phyloP scores from a whole-genome alignment of 2,329 filamentous ascomycete species.

The Byssothecium circinans region DNA sequence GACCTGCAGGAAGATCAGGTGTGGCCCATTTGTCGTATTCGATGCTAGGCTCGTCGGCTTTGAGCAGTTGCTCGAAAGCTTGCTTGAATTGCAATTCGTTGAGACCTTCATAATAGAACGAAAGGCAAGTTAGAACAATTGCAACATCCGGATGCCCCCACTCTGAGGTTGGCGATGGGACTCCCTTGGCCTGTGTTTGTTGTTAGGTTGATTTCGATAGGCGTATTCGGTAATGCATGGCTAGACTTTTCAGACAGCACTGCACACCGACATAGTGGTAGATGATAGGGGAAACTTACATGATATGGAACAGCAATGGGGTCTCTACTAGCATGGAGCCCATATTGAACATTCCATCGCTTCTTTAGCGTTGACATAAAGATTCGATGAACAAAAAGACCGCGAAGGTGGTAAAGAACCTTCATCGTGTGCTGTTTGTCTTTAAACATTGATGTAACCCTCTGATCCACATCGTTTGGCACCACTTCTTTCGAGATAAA shows the following conservation, averaged over 20 bases:
- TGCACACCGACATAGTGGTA: too few relatives aligned
- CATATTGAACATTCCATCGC: slow-evolving; percentile 67
- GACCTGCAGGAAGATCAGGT: slow-evolving; percentile 47
- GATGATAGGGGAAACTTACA: too few relatives aligned
- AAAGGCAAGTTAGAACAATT: slow-evolving; percentile 48
- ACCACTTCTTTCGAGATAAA: slow-evolving; percentile 39
- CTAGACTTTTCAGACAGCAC: too few relatives aligned
- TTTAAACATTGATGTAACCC: slow-evolving; percentile 32
- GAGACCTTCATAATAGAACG: slow-evolving; percentile 66
- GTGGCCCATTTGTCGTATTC: slow-evolving; percentile 62
- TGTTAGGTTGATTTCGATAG: too few relatives aligned
- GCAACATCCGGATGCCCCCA: slow-evolving; percentile 68
- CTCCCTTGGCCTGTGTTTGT: too few relatives aligned
- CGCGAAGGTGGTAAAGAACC: slow-evolving; percentile 60
- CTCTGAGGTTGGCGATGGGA: slow-evolving; percentile 64
- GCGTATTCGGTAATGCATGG: too few relatives aligned
- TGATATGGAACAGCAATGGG: slow-evolving; percentile 62
- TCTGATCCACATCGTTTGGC: slow-evolving; percentile 10
- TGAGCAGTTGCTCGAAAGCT: slow-evolving; percentile 55
- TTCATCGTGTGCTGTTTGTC: slow-evolving; percentile 48
- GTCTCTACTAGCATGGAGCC: slow-evolving; percentile 49
- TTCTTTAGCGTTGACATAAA: slow-evolving; percentile 63
- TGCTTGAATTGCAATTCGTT: slow-evolving; percentile 53
- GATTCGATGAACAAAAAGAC: slow-evolving; percentile 63
- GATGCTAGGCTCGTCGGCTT: slow-evolving; percentile 58